Percentiles rank a stretch among this genome's conserved stretches.
Evolutionary conservation across 2,329 filamentous ascomycete species (phyloP).

Genomic region (Fusarium sp.): DNA sequence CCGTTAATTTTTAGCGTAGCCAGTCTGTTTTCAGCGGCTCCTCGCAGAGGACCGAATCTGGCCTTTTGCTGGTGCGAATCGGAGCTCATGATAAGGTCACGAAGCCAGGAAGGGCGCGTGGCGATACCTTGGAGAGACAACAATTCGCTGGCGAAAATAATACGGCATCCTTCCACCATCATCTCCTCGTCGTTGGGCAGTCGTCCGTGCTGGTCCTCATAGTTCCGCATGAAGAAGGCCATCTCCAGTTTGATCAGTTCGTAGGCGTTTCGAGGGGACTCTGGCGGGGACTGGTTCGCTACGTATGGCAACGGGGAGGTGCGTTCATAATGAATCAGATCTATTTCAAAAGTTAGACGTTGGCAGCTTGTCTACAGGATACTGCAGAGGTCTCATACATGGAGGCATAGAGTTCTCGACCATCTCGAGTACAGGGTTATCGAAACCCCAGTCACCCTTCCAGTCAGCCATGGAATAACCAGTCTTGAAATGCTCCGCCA

Average conservation of each 20-base stretch:
- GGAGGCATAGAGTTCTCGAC: slow-evolving; percentile 76
- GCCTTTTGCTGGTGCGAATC: slow-evolving; percentile 57
- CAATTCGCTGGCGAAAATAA: slow-evolving; percentile 67
- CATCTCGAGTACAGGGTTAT: slow-evolving; percentile 69
- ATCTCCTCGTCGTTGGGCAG: slow-evolving; percentile 64
- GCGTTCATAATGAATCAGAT: slow-evolving; percentile 73
- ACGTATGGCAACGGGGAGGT: slow-evolving; percentile 66
- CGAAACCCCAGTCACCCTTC: slow-evolving; percentile 78
- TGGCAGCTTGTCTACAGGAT: slow-evolving; percentile 51
- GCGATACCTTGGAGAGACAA: slow-evolving; percentile 54
- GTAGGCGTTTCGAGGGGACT: slow-evolving; percentile 68
- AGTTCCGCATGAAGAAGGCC: slow-evolving; percentile 62
- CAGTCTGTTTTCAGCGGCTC: slow-evolving; percentile 59
- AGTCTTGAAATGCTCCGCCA: slow-evolving; percentile 76
- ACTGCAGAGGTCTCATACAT: slow-evolving; percentile 62
- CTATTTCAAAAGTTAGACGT: slow-evolving; percentile 60
- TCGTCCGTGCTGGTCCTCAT: slow-evolving; percentile 54
- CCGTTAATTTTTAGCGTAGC: slow-evolving; percentile 66
- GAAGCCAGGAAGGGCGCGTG: slow-evolving; percentile 64
- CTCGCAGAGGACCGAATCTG: slow-evolving; percentile 60
- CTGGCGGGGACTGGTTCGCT: slow-evolving; percentile 57
- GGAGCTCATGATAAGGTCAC: slow-evolving; percentile 67
- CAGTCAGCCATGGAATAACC: slow-evolving; percentile 76
- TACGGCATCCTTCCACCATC: slow-evolving; percentile 68
- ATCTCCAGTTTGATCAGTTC: slow-evolving; percentile 71